Evolutionary conservation across 2,329 filamentous ascomycete species (phyloP), one percentile per base, ranked within the genome.

Genomic region (Elsinoe australis): DNA sequence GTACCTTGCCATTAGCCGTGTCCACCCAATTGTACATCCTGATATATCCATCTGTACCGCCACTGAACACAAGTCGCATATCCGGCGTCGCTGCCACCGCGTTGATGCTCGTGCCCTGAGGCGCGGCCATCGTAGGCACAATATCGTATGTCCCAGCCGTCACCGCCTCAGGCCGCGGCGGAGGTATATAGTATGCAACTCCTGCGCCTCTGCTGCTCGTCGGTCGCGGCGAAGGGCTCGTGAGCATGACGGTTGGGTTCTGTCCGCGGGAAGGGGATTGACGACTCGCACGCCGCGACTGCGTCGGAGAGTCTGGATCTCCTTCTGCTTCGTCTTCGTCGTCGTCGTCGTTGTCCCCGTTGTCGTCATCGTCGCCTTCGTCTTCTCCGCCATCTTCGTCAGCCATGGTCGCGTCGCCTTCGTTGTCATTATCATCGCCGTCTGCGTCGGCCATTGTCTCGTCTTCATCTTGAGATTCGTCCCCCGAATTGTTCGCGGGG

Each of bases 1-100:
- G 82, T 26, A 92, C 79, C 67, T 95, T 95, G 54, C 88, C 88
- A 62, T 98, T 98, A 56, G 94, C 89, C 4, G 92, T 95, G 28
- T 88, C 87, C 2, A 86, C 82, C 64, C 92, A 95, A 64, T 98
- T 94, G 68, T 94, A 96, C 65, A 95, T 96, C 50, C 92, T 80
- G 54, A 98, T 90, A 61, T 95, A 98, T 39, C 92, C 90, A 67
- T 98, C 92, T 0, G 85, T 83, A 1, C 92, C 92, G 29, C 92
- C 92, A 8, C 83, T 95, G 63, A 96, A 89, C 64, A 94, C 90
- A 77, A 88, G 96, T 49, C 88, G 79, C 73, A 95, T 83, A 64
- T 98, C 92, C 2, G 88, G 89, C 0, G 92, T 98, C 24, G 92
- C 83, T 18, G 88, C 82, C 51, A 98, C 78, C 7, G 88, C 83